These are phyloP conservation scores for Wickerhamiella azymoides DNA, from an alignment of 805 yeast genomes.

Conservation along the genomic window DNA sequence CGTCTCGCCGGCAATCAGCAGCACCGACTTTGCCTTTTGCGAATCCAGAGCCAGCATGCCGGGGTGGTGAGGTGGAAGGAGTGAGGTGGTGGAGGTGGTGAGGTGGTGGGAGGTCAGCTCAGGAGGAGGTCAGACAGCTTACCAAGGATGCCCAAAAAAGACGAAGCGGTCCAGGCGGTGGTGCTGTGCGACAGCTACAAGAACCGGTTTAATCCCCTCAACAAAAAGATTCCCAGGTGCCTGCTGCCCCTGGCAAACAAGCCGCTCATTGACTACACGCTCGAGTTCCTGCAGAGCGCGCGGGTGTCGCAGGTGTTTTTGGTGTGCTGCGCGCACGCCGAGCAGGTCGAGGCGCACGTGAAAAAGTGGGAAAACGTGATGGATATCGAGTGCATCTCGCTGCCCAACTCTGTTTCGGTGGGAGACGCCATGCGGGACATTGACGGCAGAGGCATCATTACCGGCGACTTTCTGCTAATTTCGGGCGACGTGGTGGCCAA, in stretches of 20 bases:
- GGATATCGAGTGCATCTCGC: constrained; percentile 59
- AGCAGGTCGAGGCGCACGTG: constrained; percentile 70
- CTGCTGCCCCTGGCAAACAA: constrained; percentile 82
- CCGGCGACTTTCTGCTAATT: constrained; percentile 78
- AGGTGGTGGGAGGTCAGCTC: too few relatives aligned
- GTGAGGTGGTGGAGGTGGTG: too few relatives aligned
- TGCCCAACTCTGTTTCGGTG: constrained; percentile 77
- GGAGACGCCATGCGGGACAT: constrained; percentile 97
- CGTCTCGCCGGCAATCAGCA: constrained; percentile 16
- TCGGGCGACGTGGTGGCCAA: constrained; percentile 95
- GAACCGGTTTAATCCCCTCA: constrained; percentile 84
- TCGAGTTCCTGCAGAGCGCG: constrained; percentile 84
- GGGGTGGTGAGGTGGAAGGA: too few relatives aligned
- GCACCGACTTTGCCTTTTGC: background rate
- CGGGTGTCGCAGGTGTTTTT: constrained; percentile 81
- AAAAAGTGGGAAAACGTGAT: constrained; percentile 46
- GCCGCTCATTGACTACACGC: constrained; percentile 86
- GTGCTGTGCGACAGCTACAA: constrained; percentile 90
- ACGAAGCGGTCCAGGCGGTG: constrained; percentile 59
- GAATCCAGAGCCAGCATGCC: too few relatives aligned
- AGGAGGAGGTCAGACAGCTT: too few relatives aligned
- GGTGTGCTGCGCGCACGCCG: constrained; percentile 84
- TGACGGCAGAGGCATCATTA: constrained; percentile 77
- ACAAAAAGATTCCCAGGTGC: constrained; percentile 78
- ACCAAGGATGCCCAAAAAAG: constrained; percentile 13